Evolutionary conservation across 2,329 filamentous ascomycete genomes (phyloP).

Genomic region (Venturiaceae sp.): DNA sequence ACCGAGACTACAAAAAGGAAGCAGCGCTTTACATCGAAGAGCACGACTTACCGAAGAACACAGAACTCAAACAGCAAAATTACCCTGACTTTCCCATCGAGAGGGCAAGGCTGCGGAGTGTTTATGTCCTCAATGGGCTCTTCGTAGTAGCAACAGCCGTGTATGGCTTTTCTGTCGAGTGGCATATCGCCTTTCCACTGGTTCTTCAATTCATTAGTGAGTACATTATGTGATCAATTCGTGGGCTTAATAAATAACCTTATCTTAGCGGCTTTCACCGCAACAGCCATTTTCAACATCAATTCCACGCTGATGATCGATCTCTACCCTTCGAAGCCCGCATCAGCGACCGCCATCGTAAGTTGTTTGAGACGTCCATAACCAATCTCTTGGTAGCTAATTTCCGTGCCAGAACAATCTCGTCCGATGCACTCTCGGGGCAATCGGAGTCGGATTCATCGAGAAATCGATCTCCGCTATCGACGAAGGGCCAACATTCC

Average conservation of each 20-base stretch:
- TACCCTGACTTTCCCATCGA: conserved; percentile 37
- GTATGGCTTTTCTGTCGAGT: conserved; percentile 27
- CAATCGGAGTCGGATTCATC: neutral
- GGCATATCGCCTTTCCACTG: conserved; percentile 19
- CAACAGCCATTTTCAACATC: conserved; percentile 36
- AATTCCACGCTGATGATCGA: conserved; percentile 57
- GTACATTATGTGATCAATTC: conserved; percentile 12
- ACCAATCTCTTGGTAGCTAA: neutral
- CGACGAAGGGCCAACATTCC: neutral
- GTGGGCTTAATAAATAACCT: conserved; percentile 20
- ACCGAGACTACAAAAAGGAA: conserved; percentile 25
- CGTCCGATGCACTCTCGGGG: neutral
- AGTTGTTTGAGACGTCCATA: neutral
- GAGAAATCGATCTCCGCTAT: neutral
- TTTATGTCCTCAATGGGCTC: conserved; percentile 26
- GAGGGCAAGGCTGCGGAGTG: conserved; percentile 25
- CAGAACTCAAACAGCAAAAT: conserved; percentile 20
- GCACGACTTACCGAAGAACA: conserved; percentile 20
- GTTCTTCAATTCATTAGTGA: conserved; percentile 15
- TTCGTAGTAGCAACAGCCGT: conserved; percentile 26
- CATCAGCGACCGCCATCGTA: conserved; percentile 1
- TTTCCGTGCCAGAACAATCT: neutral
- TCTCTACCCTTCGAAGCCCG: conserved; percentile 29
- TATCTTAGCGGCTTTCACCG: conserved; percentile 12
- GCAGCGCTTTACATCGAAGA: conserved; percentile 22